A percentile compares a stretch with the other conserved stretches of the same genome.
phyloP scores from a whole-genome alignment of 148 eudicot species.

The Bassia scoparia region DNA sequence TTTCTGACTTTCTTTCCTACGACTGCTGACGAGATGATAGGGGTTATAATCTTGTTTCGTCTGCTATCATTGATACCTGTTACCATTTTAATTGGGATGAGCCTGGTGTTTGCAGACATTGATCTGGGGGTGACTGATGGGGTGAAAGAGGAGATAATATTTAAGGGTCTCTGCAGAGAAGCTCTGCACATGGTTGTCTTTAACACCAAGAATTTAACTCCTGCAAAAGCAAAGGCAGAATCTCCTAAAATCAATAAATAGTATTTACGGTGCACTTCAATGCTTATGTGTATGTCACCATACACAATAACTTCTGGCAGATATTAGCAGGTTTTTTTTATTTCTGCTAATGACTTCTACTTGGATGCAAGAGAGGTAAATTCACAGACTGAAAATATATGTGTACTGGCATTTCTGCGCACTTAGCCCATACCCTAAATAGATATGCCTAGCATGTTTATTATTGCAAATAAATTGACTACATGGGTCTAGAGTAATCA shows the following conservation, averaged over 20 bases:
- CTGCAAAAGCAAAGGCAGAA: slow-evolving; percentile 32
- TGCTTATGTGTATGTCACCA: too few relatives aligned
- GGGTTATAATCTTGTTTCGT: slow-evolving; percentile 39
- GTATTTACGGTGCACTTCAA: too few relatives aligned
- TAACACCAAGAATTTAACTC: slow-evolving; percentile 74
- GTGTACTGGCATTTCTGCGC: too few relatives aligned
- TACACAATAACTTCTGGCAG: too few relatives aligned
- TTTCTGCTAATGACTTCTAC: too few relatives aligned
- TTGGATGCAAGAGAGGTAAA: too few relatives aligned
- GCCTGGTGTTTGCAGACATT: slow-evolving; percentile 94
- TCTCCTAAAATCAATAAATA: too few relatives aligned
- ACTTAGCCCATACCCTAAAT: too few relatives aligned
- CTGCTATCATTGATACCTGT: slow-evolving; percentile 38
- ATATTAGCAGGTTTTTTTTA: too few relatives aligned
- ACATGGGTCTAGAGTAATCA: slow-evolving; percentile 1
- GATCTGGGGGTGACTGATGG: slow-evolving; percentile 68
- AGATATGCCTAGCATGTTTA: background rate
- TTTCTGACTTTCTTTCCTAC: slow-evolving; percentile 70
- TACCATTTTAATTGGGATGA: slow-evolving; percentile 64
- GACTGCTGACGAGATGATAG: too few relatives aligned
- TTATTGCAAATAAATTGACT: background rate
- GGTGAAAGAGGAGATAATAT: slow-evolving; percentile 88
- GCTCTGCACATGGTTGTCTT: slow-evolving; percentile 96
- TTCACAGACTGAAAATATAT: too few relatives aligned
- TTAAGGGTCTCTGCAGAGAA: slow-evolving; percentile 87